Percentiles rank a stretch among this genome's conserved stretches.
Conservation (phyloP, 2,329 filamentous ascomycete genomes). For the Calonectria henricotiae region DNA sequence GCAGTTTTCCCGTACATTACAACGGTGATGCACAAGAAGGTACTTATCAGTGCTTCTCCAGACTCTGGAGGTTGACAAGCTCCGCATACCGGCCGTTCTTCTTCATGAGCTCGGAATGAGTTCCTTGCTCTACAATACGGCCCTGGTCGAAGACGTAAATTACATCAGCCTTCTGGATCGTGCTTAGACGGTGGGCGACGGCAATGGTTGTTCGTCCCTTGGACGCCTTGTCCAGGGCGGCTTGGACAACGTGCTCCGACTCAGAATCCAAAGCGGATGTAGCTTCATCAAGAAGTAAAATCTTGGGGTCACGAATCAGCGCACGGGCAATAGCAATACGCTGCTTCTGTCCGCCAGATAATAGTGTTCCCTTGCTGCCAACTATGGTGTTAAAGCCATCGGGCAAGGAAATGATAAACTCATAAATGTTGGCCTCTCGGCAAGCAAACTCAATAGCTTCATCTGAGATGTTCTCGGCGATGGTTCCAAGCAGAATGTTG, state of each 20-base stretch:
- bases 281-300: conserved; percentile 88
- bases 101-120: conserved; percentile 81
- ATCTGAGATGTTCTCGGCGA: conserved; percentile 79
- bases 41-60: conserved; percentile 71
- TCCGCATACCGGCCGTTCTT: conserved; percentile 83
- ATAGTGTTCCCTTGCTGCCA: conserved; percentile 87
- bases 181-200: conserved; percentile 91
- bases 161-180: conserved; percentile 93
- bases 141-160: conserved; percentile 98
- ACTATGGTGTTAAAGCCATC: conserved; percentile 90
- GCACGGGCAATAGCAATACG: conserved; percentile 94
- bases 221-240: conserved; percentile 84
- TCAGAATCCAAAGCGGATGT: conserved; percentile 84
- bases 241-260: conserved; percentile 85
- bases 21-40: neutral
- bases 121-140: conserved; percentile 87
- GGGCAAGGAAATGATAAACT: conserved; percentile 89
- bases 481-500: conserved; percentile 87
- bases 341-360: conserved; percentile 95
- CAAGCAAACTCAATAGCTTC: conserved; percentile 84
- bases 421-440: conserved; percentile 92
- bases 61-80: conserved; percentile 84
- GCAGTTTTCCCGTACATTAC: neutral
- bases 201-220: conserved; percentile 93
- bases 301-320: conserved; percentile 90